phyloP scores from a whole-genome alignment of 352 stramenopile genomes.

The Pythium chondricola region DNA sequence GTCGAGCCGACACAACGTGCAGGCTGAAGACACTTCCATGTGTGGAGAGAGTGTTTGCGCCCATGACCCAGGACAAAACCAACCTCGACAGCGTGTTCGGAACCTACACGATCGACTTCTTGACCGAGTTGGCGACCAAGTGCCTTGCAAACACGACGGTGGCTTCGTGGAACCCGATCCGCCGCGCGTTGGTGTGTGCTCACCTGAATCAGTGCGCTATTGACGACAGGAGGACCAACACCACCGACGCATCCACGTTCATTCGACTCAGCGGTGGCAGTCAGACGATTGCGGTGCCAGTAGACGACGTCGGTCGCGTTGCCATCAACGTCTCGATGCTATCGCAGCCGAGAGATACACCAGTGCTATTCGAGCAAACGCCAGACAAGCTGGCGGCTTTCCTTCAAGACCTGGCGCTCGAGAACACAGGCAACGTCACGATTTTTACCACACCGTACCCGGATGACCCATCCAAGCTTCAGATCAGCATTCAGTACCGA shows the following conservation, averaged over 20 bases:
- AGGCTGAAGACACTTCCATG: constrained; percentile 5
- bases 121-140: not conserved
- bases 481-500: constrained; percentile 7
- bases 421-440: constrained; percentile 14
- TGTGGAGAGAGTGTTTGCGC: not conserved
- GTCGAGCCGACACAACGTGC: constrained; percentile 4
- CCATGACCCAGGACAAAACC: not conserved
- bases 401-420: constrained; percentile 19
- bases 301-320: not conserved
- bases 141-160: constrained; percentile 4
- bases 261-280: constrained; percentile 4
- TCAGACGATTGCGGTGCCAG: constrained; percentile 1
- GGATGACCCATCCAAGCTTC: constrained; percentile 3
- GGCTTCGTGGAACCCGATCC: constrained; percentile 9
- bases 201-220: not conserved
- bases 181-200: constrained; percentile 7
- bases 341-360: not conserved
- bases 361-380: constrained; percentile 6
- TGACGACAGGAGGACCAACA: not conserved
- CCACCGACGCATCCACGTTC: not conserved
- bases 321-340: not conserved
- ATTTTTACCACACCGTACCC: not conserved
- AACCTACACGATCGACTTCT: constrained; percentile 3
- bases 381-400: constrained; percentile 11
- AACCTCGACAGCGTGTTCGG: constrained; percentile 4